Evolutionary conservation across 305 asterid genomes (phyloP), one percentile per base, ranked within the genome.

Genomic region (Fraxinus albicans): DNA sequence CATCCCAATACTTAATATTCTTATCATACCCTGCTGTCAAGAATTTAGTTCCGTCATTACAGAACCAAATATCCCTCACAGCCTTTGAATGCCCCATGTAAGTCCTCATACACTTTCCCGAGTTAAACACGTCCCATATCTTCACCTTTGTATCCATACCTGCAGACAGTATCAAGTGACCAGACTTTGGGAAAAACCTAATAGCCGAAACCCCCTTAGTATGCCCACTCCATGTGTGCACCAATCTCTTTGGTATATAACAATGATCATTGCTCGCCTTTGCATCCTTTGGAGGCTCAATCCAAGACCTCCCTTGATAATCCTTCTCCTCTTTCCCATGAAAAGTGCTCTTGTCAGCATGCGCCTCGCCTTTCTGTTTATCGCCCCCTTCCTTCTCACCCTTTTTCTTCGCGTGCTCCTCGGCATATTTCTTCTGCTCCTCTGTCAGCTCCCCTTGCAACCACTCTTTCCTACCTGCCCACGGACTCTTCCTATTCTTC

Each of bases 251-350:
- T 0, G 99, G 99, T 87, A 95, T 95, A 79, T 90, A 96, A 88
- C 99, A 96, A 90, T 96, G 99, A 84, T 96, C 98, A 85, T 96
- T 96, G 74, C 85, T 90, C 7, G 98, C 98, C 85, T 96, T 96
- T 0, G 98, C 98, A 80, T 96, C 98, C 91, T 96, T 96, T 33
- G 99, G 98, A 4, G 97, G 94, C 0, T 97, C 96, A 78, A 93
- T 91, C 99, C 99, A 96, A 0, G 99, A 96, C 88, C 99, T 84
- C 27, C 99, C 99, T 89, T 96, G 99, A 89, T 96, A 96, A 90
- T 96, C 99, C 81, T 58, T 95, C 83, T 95, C 98, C 86, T 95
- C 98, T 83, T 95, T 96, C 27, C 98, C 99, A 78, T 96, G 99
- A 81, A 96, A 96, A 0, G 97, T 92, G 69, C 91, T 89, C 92